Base-by-base conservation (phyloP, 148 eudicot genomes). In the Rhododendron henanense region DNA sequence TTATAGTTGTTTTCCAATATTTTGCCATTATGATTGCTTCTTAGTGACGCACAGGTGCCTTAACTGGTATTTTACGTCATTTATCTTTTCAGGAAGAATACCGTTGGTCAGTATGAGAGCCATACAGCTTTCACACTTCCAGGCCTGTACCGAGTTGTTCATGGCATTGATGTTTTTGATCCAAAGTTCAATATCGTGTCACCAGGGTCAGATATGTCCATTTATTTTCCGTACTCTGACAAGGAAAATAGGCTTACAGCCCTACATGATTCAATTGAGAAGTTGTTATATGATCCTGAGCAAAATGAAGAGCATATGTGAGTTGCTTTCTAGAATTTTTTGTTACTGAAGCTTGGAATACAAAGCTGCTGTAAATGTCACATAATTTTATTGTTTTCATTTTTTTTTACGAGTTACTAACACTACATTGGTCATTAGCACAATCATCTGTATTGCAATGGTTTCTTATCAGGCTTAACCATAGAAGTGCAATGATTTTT, bases 171-270 rank as follows among this genome's bases (percentile, higher is more conserved):
- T 88, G 99, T 97, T 79, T 97, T 95, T 85, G 98, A 97, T 90
- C 96, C 99, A 31, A 97, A 97, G 91, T 97, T 97, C 89, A 97
- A 95, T 88, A 97, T 97, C 35, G 99, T 97, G 73, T 97, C 99
- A 31, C 99, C 99, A 16, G 99, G 98, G 84, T 96, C 98, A 84
- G 98, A 95, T 86, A 92, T 93, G 93, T 8, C 84, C 53, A 97
- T 97, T 77, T 97, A 97, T 87, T 97, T 97, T 82, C 92, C 98
- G 5, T 94, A 91, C 84, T 82, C 90, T 1, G 96, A 95, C 75
- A 85, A 92, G 89, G 96, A 92, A 25, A 93, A 89, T 39, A 91
- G 99, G 77, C 95, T 97, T 45, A 92, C 94, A 18, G 71, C 96
- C 73, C 90, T 95, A 57, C 99, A 97, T 88, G 88, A 81, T 81